Percentiles rank a stretch among this genome's conserved stretches.
Evolutionary conservation across 495 filamentous ascomycete genomes (phyloP).

Genomic region (Podospora fimiseda): DNA sequence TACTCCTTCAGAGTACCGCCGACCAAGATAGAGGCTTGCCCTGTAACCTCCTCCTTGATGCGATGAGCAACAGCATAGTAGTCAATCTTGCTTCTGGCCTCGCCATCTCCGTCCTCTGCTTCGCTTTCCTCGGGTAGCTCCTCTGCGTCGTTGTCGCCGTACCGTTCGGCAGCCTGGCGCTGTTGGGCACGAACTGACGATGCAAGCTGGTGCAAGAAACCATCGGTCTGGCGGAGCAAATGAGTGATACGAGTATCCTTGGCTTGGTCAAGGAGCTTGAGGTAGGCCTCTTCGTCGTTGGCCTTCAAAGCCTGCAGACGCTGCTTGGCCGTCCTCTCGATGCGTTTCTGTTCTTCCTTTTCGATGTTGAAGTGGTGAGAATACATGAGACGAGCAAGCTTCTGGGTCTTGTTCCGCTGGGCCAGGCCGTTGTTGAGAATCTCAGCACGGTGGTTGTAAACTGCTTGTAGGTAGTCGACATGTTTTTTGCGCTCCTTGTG

Average conservation of each 20-base stretch:
- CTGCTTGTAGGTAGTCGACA: constrained; percentile 68
- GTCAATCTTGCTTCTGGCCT: constrained; percentile 76
- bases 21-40: constrained; percentile 76
- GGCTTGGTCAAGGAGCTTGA: constrained; percentile 93
- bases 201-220: constrained; percentile 92
- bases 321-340: constrained; percentile 95
- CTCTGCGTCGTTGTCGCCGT: constrained; percentile 57
- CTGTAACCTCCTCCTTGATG: constrained; percentile 80
- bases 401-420: constrained; percentile 60
- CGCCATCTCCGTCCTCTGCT: constrained; percentile 59
- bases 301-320: constrained; percentile 98
- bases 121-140: constrained; percentile 54
- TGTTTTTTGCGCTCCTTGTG: constrained; percentile 95
- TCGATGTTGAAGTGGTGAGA: constrained; percentile 90
- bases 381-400: constrained; percentile 81
- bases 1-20: constrained; percentile 95
- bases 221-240: constrained; percentile 89
- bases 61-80: constrained; percentile 98
- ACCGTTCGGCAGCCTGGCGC: constrained; percentile 69
- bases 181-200: constrained; percentile 89
- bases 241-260: constrained; percentile 99
- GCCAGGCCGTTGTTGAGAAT: constrained; percentile 31
- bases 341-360: constrained; percentile 96
- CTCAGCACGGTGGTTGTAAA: constrained; percentile 53
- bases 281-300: constrained; percentile 97